phyloP scores from a whole-genome alignment of 2,329 filamentous ascomycete genomes.

The Pyrenochaeta sp. region DNA sequence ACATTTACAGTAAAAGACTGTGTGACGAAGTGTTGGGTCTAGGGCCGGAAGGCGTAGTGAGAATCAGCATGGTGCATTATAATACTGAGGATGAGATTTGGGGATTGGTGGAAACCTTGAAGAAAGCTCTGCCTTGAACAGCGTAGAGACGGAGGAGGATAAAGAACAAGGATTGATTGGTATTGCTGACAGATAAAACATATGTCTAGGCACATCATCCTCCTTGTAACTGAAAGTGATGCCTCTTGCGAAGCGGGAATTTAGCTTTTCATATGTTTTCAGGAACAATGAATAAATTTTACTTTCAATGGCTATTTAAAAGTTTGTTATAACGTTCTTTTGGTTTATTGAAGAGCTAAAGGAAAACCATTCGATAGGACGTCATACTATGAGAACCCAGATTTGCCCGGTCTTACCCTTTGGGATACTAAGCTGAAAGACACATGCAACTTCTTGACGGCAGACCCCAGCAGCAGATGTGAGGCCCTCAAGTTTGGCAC shows the following conservation, averaged over 20 bases:
- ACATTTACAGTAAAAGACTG: conserved; percentile 73
- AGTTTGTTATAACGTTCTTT: too few species aligned
- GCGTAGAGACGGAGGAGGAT: too few species aligned
- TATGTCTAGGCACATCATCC: too few species aligned
- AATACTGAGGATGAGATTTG: conserved; percentile 72
- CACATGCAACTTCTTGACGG: conserved; percentile 81
- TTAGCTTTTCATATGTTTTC: too few species aligned
- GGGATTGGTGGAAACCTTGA: conserved; percentile 61
- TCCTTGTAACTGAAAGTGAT: too few species aligned
- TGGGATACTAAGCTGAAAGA: conserved; percentile 80
- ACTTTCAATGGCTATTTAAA: too few species aligned
- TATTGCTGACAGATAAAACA: too few species aligned
- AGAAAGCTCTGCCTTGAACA: conserved; percentile 56
- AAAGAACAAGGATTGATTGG: too few species aligned
- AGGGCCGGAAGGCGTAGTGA: conserved; percentile 68
- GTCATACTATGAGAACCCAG: conserved; percentile 98
- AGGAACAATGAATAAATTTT: too few species aligned
- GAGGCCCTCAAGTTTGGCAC: conserved; percentile 92
- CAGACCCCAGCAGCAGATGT: conserved; percentile 91
- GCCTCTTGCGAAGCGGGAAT: too few species aligned
- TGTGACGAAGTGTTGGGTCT: conserved; percentile 67
- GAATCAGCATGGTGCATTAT: conserved; percentile 78
- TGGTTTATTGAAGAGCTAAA: too few species aligned
- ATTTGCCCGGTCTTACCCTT: conserved; percentile 76
- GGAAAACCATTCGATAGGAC: too few species aligned